Evolutionary conservation across 2,329 filamentous ascomycete genomes (phyloP), one percentile per base, ranked within the genome.

Genomic region (Cyphellophora europaea): DNA sequence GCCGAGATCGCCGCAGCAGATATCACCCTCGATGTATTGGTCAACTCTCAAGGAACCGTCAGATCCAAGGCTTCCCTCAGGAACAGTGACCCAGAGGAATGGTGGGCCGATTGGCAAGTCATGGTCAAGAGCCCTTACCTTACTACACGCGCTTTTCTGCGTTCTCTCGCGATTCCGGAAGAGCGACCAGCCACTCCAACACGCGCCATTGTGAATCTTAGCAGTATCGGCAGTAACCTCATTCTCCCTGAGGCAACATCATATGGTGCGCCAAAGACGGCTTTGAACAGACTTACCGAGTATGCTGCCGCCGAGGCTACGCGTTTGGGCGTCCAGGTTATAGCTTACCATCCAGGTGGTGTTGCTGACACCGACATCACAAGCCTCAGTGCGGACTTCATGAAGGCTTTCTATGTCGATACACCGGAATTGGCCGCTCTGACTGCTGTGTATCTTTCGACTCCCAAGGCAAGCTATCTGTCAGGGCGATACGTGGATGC

Each of bases 51-150:
- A 5, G 36, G 36, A 5, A 30, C 33, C 18, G 11, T 33, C 21
- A 25, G 27, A 18, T 5, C n/a, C 11, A 17, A 30, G 14, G 13
- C 18, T 6, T 6, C 19, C 5, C 17, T 38, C 16, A n/a, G n/a
- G 11, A 19, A 35, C 12, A 33, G 30, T 11, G 25, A 38, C 10
- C 32, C 25, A 10, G 27, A 18, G 13, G 30, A 34, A 17, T 38
- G 30, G n/a, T 38, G 36, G 36, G 17, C 33, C 21, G 29, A 19
- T 21, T 40, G 32, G 27, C 21, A 42, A 16, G 27, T 25, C 6
- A 40, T 40, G 12, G 33, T 40, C 15, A 35, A 33, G 23, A 33
- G 27, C 15, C 32, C 40, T 4, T 16, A 36, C 15, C 10, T 42
- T 5, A 17, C 36, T 8, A 36, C 19, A n/a, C 33, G 36, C 15